phyloP scores from a whole-genome alignment of 306 rosid genomes.

The Cicer judaicum region DNA sequence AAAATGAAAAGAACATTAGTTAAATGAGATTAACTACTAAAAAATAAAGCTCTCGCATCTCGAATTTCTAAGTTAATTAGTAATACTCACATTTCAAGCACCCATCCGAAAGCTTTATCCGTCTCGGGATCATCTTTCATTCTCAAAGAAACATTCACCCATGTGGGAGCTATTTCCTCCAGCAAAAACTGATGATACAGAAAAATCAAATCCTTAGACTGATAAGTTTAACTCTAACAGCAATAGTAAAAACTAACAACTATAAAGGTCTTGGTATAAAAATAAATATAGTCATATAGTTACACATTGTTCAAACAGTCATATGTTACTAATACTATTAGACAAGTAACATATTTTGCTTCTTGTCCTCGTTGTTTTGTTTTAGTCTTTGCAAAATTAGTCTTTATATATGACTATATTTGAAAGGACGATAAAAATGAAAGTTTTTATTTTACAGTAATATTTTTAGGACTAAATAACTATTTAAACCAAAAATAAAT shows the following conservation, averaged over 20 bases:
- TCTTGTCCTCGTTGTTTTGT: too few species aligned
- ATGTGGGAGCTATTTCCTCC: conserved; percentile 97
- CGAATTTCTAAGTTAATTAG: conserved; percentile 6
- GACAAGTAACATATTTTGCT: too few species aligned
- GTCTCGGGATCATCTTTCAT: conserved; percentile 88
- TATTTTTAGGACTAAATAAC: neutral
- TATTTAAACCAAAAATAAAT: neutral
- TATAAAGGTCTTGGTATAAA: conserved; percentile 13
- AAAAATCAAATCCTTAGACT: conserved; percentile 41
- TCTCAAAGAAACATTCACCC: conserved; percentile 88
- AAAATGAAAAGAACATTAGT: conserved; percentile 42
- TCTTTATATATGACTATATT: too few species aligned
- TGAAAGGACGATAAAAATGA: neutral
- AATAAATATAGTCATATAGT: too few species aligned
- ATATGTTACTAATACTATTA: too few species aligned
- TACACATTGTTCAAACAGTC: too few species aligned
- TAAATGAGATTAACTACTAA: conserved; percentile 29
- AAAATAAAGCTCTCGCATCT: neutral
- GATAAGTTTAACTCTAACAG: neutral
- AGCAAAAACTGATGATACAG: conserved; percentile 64
- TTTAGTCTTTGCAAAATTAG: neutral
- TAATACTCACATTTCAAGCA: conserved; percentile 89
- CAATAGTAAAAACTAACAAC: conserved; percentile 16
- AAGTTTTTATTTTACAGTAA: neutral
- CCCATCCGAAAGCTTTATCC: conserved; percentile 96